Evolutionary conservation across 257 asterid species (phyloP).

Genomic region (Handroanthus guayacan): DNA sequence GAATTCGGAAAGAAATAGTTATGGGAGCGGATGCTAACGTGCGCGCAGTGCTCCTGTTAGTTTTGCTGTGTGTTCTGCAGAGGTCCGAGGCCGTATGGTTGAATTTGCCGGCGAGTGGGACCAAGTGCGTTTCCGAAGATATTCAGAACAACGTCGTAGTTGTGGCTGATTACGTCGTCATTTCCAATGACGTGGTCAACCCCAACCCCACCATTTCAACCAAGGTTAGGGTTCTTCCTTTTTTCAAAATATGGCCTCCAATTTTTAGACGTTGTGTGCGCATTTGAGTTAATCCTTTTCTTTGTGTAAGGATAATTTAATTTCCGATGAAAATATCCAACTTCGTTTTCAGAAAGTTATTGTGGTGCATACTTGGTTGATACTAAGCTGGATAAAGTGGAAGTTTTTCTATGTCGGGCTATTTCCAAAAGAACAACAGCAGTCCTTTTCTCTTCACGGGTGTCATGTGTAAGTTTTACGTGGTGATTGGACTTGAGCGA

Average conservation of each 20-base stretch:
- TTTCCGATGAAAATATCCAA: not conserved
- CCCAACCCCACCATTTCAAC: conserved; percentile 76
- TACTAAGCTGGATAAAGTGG: conserved; percentile 20
- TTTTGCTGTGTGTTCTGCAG: conserved; percentile 43
- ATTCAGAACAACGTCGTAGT: conserved; percentile 88
- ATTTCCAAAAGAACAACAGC: not conserved
- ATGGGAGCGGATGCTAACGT: conserved; percentile 52
- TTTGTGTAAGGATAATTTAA: not conserved
- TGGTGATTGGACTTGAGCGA: not conserved
- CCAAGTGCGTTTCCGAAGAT: conserved; percentile 91
- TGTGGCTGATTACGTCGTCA: conserved; percentile 79
- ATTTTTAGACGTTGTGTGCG: not conserved
- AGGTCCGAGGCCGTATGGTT: conserved; percentile 73
- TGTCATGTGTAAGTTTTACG: conserved; percentile 3
- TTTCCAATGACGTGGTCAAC: conserved; percentile 67
- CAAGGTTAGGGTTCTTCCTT: conserved; percentile 57
- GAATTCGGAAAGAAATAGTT: conserved; percentile 18
- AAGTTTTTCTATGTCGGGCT: not conserved
- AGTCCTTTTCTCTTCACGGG: conserved; percentile 14
- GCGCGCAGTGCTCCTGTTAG: conserved; percentile 47
- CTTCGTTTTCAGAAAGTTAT: not conserved
- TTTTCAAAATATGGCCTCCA: not conserved
- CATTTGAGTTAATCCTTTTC: not conserved
- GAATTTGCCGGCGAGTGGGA: conserved; percentile 71
- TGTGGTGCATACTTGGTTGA: conserved; percentile 13